A percentile compares a stretch with the other conserved stretches of the same genome.
These are phyloP conservation scores for Fusarium nematophilum DNA, from an alignment of 2,329 filamentous ascomycete species.

Conservation along the genomic window DNA sequence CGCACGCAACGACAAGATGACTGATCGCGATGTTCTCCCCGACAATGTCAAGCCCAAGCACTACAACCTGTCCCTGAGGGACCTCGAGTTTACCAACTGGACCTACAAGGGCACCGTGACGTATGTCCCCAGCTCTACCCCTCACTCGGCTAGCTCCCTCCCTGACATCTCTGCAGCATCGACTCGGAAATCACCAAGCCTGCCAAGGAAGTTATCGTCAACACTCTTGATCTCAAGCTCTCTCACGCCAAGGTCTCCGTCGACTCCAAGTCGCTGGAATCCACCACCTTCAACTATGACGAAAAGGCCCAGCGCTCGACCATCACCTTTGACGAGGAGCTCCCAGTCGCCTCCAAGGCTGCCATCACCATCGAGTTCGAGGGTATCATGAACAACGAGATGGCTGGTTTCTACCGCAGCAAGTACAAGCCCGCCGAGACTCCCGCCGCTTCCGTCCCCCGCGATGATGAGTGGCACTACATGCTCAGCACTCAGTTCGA, in stretches of 20 bases:
- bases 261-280: slow-evolving; percentile 66
- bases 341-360: slow-evolving; percentile 75
- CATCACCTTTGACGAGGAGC: slow-evolving; percentile 78
- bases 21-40: slow-evolving; percentile 72
- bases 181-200: slow-evolving; percentile 76
- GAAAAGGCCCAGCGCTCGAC: slow-evolving; percentile 85
- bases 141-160: slow-evolving; percentile 14
- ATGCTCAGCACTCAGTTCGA: slow-evolving; percentile 99
- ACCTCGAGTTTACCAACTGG: slow-evolving; percentile 80
- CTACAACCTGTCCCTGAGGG: slow-evolving; percentile 84
- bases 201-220: slow-evolving; percentile 83
- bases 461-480: slow-evolving; percentile 73
- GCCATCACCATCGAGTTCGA: slow-evolving; percentile 78
- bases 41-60: slow-evolving; percentile 81
- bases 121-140: slow-evolving; percentile 51
- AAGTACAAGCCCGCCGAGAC: slow-evolving; percentile 87
- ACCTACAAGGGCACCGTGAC: slow-evolving; percentile 84
- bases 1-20: slow-evolving; percentile 56
- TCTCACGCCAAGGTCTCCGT: slow-evolving; percentile 70
- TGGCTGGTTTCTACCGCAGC: slow-evolving; percentile 93
- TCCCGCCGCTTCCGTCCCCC: slow-evolving; percentile 81
- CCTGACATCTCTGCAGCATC: slow-evolving; percentile 65
- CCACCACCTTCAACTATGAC: slow-evolving; percentile 81
- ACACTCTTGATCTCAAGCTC: slow-evolving; percentile 86
- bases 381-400: slow-evolving; percentile 87